Conservation (phyloP, 352 stramenopile genomes). For the Phytopythium vexans region DNA sequence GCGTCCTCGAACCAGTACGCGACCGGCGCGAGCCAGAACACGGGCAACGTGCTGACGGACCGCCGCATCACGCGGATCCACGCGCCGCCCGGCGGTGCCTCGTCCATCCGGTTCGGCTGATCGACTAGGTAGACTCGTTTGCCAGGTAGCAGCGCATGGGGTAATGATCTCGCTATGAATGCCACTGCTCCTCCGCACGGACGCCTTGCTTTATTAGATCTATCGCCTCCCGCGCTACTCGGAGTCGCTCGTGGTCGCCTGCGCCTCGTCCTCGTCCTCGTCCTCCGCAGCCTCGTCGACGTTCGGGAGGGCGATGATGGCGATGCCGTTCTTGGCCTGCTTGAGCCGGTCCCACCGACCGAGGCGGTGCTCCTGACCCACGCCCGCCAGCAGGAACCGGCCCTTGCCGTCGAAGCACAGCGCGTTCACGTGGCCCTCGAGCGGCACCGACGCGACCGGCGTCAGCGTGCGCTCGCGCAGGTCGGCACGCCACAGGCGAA, state of each 20-base stretch:
- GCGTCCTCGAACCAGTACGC: slow-evolving; percentile 86
- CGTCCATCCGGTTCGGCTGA: slow-evolving; percentile 75
- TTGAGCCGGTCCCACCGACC: slow-evolving; percentile 90
- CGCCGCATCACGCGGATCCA: slow-evolving; percentile 88
- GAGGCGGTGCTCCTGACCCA: slow-evolving; percentile 92
- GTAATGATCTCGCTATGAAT: slow-evolving; percentile 8
- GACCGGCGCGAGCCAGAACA: slow-evolving; percentile 82
- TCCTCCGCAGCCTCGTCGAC: slow-evolving; percentile 38
- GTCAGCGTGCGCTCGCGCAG: slow-evolving; percentile 60
- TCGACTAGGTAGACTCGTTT: slow-evolving; percentile 1
- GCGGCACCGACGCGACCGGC: slow-evolving; percentile 66
- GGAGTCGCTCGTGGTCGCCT: slow-evolving; percentile 1
- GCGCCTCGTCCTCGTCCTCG: slow-evolving; percentile 21
- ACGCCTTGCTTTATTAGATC: neutral
- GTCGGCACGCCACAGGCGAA: slow-evolving; percentile 91
- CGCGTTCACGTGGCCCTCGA: slow-evolving; percentile 71
- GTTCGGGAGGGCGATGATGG: slow-evolving; percentile 81
- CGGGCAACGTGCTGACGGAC: slow-evolving; percentile 88
- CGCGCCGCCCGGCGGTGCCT: slow-evolving; percentile 80
- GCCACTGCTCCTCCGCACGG: neutral
- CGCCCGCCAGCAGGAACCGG: slow-evolving; percentile 86
- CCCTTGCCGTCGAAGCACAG: slow-evolving; percentile 76
- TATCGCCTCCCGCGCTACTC: slow-evolving; percentile 2
- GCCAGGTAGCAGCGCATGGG: neutral
- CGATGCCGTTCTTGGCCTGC: slow-evolving; percentile 87